Conservation (phyloP, 257 asterid species). For the Solanum bukasovii region DNA sequence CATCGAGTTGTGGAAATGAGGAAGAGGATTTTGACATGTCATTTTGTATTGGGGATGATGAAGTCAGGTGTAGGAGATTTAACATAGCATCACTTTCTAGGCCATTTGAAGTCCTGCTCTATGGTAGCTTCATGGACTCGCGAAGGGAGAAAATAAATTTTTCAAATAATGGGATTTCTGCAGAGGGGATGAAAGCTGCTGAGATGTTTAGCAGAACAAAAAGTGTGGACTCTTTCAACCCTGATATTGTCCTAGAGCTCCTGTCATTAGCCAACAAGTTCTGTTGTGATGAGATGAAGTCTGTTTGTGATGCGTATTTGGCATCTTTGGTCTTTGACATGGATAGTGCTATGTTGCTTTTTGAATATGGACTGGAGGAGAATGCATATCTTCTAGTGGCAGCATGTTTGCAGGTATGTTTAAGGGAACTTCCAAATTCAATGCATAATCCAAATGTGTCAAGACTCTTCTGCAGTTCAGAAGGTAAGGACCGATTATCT, state of each 20-base stretch:
- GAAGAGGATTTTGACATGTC: constrained; percentile 57
- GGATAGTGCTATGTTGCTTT: constrained; percentile 51
- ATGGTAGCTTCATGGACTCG: constrained; percentile 72
- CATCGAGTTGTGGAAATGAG: constrained; percentile 26
- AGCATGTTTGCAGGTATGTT: constrained; percentile 84
- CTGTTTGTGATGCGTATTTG: constrained; percentile 60
- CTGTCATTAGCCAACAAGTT: constrained; percentile 61
- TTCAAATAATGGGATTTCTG: constrained; percentile 56
- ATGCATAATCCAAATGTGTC: constrained; percentile 51
- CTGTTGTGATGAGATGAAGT: constrained; percentile 81
- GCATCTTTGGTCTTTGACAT: constrained; percentile 60
- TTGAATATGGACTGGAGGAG: constrained; percentile 80
- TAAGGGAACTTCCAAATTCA: constrained; percentile 75
- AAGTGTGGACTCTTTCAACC: constrained; percentile 50
- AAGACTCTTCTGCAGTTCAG: constrained; percentile 55
- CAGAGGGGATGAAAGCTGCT: constrained; percentile 65
- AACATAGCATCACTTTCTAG: constrained; percentile 71
- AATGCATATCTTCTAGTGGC: constrained; percentile 76
- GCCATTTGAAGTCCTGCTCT: constrained; percentile 74
- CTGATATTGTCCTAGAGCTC: constrained; percentile 59
- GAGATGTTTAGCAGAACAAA: constrained; percentile 65
- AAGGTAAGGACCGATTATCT: constrained; percentile 49
- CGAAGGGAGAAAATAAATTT: constrained; percentile 65
- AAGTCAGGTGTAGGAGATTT: constrained; percentile 69
- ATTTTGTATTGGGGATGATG: constrained; percentile 73